phyloP scores from a whole-genome alignment of 2,329 filamentous ascomycete genomes.

The Neofusicoccum ribis region DNA sequence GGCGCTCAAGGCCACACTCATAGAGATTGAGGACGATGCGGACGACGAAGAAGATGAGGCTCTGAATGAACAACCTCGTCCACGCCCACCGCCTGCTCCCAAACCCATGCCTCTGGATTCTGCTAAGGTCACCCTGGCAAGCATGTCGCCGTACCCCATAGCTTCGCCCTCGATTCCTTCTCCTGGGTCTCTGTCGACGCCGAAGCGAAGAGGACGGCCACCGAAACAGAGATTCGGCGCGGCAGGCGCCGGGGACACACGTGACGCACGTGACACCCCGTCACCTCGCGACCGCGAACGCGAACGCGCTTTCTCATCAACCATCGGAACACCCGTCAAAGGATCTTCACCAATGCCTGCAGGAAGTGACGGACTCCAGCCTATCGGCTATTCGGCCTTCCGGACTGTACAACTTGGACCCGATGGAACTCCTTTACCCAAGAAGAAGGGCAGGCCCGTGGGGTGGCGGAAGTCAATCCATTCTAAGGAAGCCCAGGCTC shows the following conservation, averaged over 20 bases:
- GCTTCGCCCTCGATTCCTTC: neutral
- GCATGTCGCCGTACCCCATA: neutral
- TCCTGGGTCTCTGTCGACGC: neutral
- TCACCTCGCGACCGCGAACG: conserved; percentile 10
- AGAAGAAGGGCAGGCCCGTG: conserved; percentile 50
- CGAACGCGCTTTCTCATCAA: neutral
- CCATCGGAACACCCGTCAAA: neutral
- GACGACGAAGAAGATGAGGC: conserved; percentile 31
- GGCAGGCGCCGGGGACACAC: neutral
- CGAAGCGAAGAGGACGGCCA: neutral
- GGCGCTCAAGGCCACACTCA: conserved; percentile 31
- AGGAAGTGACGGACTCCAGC: conserved; percentile 22
- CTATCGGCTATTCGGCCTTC: conserved; percentile 46
- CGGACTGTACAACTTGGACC: conserved; percentile 30
- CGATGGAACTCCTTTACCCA: conserved; percentile 38
- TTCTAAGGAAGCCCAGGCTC: conserved; percentile 29
- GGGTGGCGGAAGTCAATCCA: conserved; percentile 53
- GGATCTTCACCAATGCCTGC: conserved; percentile 1
- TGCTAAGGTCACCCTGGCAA: neutral
- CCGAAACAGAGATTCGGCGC: neutral
- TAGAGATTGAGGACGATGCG: conserved; percentile 29
- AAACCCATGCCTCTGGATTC: neutral
- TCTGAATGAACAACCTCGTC: neutral
- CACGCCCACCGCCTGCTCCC: neutral
- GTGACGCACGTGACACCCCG: conserved; percentile 8